These are phyloP conservation scores for Bruguiera hainesii DNA, from an alignment of 441 rosid genomes.

Conservation along the genomic window DNA sequence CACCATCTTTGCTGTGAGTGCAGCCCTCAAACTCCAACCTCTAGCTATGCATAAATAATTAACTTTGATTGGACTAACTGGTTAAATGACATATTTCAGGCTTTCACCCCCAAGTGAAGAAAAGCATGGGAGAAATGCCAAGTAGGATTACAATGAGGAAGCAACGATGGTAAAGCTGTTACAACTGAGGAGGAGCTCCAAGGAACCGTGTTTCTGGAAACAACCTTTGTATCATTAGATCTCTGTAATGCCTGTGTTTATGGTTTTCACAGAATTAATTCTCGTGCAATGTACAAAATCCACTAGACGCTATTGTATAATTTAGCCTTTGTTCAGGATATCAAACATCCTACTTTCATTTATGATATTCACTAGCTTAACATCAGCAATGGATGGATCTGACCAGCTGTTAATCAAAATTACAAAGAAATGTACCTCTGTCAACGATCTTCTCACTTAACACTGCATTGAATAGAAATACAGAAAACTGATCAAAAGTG, in stretches of 20 bases:
- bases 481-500: no score
- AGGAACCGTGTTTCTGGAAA: constrained; percentile 17
- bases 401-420: no score
- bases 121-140: background rate
- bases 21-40: background rate
- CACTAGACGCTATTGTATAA: constrained; percentile 15
- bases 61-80: background rate
- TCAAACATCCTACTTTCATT: no score
- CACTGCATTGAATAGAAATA: no score
- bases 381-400: no score
- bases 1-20: constrained; percentile 79
- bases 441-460: no score
- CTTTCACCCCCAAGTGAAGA: constrained; percentile 82
- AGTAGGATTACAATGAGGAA: background rate
- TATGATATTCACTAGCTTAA: no score
- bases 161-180: constrained; percentile 3
- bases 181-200: constrained; percentile 17
- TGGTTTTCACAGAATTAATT: constrained; percentile 23
- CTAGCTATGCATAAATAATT: background rate
- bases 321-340: no score
- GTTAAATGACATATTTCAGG: constrained; percentile 36
- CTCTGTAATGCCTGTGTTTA: constrained; percentile 25
- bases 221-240: constrained; percentile 24
- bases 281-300: constrained; percentile 39
- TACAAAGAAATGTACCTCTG: no score